A percentile compares a stretch with the other conserved stretches of the same genome.
phyloP scores from a whole-genome alignment of 257 asterid species.

The Fraxinus excelsior region DNA sequence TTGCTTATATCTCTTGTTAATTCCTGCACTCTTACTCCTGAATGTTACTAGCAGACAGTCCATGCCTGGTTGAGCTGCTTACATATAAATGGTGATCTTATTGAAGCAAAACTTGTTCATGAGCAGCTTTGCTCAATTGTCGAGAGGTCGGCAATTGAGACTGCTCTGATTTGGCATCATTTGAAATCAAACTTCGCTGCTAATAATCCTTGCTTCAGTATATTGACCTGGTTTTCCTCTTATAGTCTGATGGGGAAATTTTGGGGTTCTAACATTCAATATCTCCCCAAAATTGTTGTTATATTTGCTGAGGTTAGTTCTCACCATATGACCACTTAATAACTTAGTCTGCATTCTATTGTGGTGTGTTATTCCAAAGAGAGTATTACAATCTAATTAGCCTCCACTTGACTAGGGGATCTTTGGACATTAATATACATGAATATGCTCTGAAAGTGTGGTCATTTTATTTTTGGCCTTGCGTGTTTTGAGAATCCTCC shows the following conservation, averaged over 20 bases:
- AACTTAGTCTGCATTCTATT: neutral
- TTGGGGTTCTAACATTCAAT: conserved; percentile 51
- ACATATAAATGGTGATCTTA: conserved; percentile 83
- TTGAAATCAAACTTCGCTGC: neutral
- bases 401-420: neutral
- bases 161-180: neutral
- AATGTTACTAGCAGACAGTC: no score
- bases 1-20: neutral
- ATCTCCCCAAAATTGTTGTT: conserved; percentile 53
- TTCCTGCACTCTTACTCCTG: no score
- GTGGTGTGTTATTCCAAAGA: neutral
- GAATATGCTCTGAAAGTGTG: neutral
- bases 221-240: conserved; percentile 19
- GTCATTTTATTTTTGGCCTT: neutral
- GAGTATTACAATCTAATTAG: neutral
- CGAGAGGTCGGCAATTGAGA: conserved; percentile 55
- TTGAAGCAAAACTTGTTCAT: conserved; percentile 92
- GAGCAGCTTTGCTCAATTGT: conserved; percentile 96
- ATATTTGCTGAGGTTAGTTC: conserved; percentile 55
- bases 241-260: conserved; percentile 50
- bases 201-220: conserved; percentile 1
- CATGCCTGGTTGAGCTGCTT: conserved; percentile 41
- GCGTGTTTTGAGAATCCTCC: neutral
- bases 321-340: neutral
- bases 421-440: neutral